phyloP scores from a whole-genome alignment of 805 yeast genomes.

The Pichia insulana region DNA sequence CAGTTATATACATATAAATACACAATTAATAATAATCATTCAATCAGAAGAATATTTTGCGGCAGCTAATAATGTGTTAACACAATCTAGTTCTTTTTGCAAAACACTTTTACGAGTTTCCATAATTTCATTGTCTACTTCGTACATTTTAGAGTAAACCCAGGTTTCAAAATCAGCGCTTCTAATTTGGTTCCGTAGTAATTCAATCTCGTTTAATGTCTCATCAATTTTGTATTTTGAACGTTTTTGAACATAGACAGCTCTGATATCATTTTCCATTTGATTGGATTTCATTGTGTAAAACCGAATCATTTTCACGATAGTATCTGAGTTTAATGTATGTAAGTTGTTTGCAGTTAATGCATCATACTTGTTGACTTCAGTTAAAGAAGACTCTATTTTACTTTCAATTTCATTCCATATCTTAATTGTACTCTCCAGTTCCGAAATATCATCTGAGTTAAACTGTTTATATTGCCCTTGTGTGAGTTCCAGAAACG shows the following conservation, averaged over 20 bases:
- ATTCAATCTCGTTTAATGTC: not conserved
- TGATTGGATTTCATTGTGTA: constrained; percentile 1
- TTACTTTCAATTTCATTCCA: not conserved
- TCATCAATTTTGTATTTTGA: not conserved
- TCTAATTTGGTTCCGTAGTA: not conserved
- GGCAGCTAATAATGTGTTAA: constrained; percentile 1
- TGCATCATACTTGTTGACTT: not conserved
- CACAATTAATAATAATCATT: not conserved
- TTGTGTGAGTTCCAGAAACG: not conserved
- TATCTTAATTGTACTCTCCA: not conserved
- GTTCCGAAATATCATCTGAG: not conserved
- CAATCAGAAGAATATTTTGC: not conserved
- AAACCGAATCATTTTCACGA: not conserved
- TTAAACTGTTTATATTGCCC: not conserved
- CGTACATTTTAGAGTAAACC: constrained; percentile 2
- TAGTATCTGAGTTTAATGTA: not conserved
- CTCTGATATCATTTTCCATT: not conserved
- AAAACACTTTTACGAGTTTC: constrained; percentile 1
- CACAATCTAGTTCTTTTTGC: constrained; percentile 8
- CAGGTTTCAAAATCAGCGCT: constrained; percentile 2
- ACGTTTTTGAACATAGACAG: not conserved
- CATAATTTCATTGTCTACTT: constrained; percentile 5
- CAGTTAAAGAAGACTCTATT: not conserved
- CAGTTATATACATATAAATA: not conserved
- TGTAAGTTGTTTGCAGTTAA: not conserved